Percentiles rank a stretch among this genome's conserved stretches.
phyloP scores from a whole-genome alignment of 2,329 filamentous ascomycete species.

The Clarireedia hainanense region DNA sequence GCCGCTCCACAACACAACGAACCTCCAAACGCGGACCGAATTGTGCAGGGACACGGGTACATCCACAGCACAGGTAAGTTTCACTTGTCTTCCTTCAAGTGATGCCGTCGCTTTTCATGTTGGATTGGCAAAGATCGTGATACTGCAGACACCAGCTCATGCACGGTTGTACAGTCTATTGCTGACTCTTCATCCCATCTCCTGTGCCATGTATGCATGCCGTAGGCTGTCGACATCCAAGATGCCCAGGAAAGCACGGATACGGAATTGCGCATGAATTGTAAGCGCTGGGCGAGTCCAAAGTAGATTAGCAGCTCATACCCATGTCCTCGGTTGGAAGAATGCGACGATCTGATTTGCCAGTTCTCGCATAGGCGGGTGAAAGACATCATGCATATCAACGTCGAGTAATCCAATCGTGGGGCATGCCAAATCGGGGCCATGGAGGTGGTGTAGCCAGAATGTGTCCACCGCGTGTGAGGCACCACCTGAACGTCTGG shows the following conservation, averaged over 20 bases:
- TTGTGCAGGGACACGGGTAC: too few species aligned
- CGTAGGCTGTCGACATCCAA: not conserved
- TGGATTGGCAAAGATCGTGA: too few species aligned
- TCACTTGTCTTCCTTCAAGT: not conserved
- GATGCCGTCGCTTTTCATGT: not conserved
- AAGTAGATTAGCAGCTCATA: constrained; percentile 3
- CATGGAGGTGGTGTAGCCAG: constrained; percentile 5
- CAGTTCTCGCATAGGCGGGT: not conserved
- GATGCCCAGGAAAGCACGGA: not conserved
- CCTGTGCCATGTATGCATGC: not conserved
- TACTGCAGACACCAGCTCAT: not conserved
- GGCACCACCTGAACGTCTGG: not conserved
- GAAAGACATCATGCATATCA: constrained; percentile 13
- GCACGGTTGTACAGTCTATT: not conserved
- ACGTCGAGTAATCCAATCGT: constrained; percentile 13
- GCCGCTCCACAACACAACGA: not conserved
- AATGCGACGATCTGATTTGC: not conserved
- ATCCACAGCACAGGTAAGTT: too few species aligned
- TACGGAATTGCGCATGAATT: not conserved
- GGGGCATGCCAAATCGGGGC: constrained; percentile 19
- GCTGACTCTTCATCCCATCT: not conserved
- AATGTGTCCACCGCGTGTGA: not conserved
- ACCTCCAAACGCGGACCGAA: too few species aligned
- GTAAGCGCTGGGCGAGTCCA: constrained; percentile 3
- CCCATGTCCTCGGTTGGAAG: not conserved